Conservation (phyloP, 345 rosid species). For the Bruguiera parviflora region DNA sequence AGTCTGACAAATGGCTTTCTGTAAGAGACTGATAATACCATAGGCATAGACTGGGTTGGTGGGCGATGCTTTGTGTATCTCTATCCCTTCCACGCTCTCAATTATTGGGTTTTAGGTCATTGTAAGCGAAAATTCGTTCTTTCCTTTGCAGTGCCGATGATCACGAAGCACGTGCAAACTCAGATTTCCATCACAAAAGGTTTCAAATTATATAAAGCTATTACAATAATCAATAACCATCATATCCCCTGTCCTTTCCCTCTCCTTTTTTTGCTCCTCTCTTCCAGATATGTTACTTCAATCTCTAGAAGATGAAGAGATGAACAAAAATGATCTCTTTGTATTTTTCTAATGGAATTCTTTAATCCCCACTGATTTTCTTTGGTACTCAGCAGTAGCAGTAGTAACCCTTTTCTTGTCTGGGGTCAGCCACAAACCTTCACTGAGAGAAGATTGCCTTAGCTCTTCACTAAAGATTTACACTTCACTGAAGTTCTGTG, state of each 20-base stretch:
- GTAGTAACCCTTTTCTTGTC: no score
- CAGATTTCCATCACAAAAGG: constrained; percentile 65
- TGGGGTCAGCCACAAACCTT: no score
- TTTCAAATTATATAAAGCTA: constrained; percentile 39
- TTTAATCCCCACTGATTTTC: no score
- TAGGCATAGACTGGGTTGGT: constrained; percentile 23
- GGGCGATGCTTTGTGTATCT: background rate
- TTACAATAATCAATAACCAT: constrained; percentile 42
- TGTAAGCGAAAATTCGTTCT: constrained; percentile 17
- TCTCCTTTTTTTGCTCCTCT: constrained; percentile 2
- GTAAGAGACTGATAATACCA: constrained; percentile 6
- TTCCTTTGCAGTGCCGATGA: constrained; percentile 51
- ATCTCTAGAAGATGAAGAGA: no score
- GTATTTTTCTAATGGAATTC: no score
- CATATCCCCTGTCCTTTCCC: background rate
- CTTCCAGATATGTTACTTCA: background rate
- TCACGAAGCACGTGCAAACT: constrained; percentile 75
- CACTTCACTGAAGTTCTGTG: background rate
- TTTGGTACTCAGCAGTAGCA: no score
- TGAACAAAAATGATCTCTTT: no score
- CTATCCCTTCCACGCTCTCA: constrained; percentile 21
- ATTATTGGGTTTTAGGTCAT: constrained; percentile 19
- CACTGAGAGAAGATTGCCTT: no score
- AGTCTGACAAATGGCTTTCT: constrained; percentile 52
- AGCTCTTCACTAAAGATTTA: no score